phyloP scores from a whole-genome alignment of 2,329 filamentous ascomycete species.

The Xylariomycetidae sp. region DNA sequence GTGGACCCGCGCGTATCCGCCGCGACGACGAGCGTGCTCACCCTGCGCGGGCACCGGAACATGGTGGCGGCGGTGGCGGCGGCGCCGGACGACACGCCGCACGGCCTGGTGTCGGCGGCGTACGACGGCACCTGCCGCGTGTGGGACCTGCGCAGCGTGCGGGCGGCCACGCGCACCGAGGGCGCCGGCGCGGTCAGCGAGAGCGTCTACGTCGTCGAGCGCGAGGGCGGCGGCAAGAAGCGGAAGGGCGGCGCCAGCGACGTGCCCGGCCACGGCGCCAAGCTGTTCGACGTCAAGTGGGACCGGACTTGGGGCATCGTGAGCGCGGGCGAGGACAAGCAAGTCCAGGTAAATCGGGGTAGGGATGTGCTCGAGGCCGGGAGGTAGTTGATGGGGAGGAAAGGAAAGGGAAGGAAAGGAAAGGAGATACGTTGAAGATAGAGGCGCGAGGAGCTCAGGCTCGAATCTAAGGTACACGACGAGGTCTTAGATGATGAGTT shows the following conservation, averaged over 20 bases:
- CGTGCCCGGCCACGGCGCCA: conserved; percentile 73
- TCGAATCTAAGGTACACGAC: too few species aligned
- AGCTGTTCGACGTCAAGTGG: conserved; percentile 88
- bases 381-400: too few species aligned
- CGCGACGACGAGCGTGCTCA: conserved; percentile 74
- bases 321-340: conserved; percentile 87
- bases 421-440: too few species aligned
- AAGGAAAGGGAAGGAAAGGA: too few species aligned
- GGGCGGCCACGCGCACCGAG: conserved; percentile 39
- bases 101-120: conserved; percentile 81
- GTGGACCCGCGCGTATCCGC: conserved; percentile 78
- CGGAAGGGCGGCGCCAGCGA: conserved; percentile 34
- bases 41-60: conserved; percentile 85
- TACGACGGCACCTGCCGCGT: conserved; percentile 90
- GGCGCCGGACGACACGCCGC: conserved; percentile 61
- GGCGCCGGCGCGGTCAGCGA: conserved; percentile 62
- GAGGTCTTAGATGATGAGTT: too few species aligned
- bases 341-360: conserved; percentile 82
- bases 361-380: conserved; percentile 46
- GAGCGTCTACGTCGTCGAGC: conserved; percentile 67
- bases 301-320: conserved; percentile 82
- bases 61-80: conserved; percentile 48
- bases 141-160: conserved; percentile 78
- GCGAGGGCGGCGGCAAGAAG: conserved; percentile 63
- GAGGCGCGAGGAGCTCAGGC: too few species aligned